Evolutionary conservation across 2,329 filamentous ascomycete genomes (phyloP).

Genomic region (Karstenula rhodostoma): DNA sequence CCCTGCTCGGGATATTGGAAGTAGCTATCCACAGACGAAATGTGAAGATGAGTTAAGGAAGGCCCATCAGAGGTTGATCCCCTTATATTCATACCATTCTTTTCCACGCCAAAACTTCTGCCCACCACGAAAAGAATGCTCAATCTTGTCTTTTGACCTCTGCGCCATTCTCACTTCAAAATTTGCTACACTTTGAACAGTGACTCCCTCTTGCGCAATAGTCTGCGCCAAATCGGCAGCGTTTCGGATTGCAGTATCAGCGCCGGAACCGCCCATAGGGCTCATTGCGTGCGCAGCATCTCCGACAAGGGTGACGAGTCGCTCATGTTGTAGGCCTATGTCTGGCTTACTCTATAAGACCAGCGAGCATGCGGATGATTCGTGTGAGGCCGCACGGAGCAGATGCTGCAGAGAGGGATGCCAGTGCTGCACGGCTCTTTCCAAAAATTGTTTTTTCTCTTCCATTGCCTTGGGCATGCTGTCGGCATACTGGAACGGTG

Average conservation of each 20-base stretch:
- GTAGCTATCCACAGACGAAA: too few species aligned
- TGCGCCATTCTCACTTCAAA: constrained; percentile 34
- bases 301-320: constrained; percentile 49
- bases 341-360: constrained; percentile 44
- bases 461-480: constrained; percentile 15
- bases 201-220: constrained; percentile 24
- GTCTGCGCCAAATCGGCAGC: constrained; percentile 46
- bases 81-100: constrained; percentile 20
- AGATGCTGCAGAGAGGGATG: constrained; percentile 18
- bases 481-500: constrained; percentile 7
- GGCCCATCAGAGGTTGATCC: constrained; percentile 3
- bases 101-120: constrained; percentile 23
- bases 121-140: constrained; percentile 21
- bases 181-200: constrained; percentile 23
- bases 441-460: constrained; percentile 13
- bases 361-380: constrained; percentile 40
- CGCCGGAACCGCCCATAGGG: constrained; percentile 52
- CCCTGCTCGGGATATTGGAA: too few species aligned
- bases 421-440: constrained; percentile 16
- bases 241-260: constrained; percentile 49
- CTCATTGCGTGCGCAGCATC: constrained; percentile 52
- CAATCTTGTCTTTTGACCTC: constrained; percentile 28
- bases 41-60: too few species aligned
- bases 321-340: constrained; percentile 26
- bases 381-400: constrained; percentile 21